Evolutionary conservation across 2,329 filamentous ascomycete genomes (phyloP), one percentile per base, ranked within the genome.

Genomic region (Cercospora nicotianae): DNA sequence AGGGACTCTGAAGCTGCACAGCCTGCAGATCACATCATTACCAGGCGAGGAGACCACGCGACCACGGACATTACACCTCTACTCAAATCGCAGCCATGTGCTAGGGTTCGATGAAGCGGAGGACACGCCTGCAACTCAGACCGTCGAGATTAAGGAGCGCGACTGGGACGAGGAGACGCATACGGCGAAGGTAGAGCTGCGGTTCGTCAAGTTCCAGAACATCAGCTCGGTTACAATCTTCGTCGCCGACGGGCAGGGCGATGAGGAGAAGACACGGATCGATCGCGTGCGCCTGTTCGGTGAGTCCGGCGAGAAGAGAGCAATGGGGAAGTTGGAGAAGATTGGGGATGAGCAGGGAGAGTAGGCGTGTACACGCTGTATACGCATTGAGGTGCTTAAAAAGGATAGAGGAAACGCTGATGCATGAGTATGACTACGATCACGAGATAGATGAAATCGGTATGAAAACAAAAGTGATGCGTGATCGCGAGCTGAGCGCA

Each of bases 121-220:
- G 68, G 92, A 94, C 75, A 90, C 91, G 63, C 86, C 90, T 60
- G 87, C 92, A 0, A 94, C 92, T 16, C 95, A 99, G 80, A 86
- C 85, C 63, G 88, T 97, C 68, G 90, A 90, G 75, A 85, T 99
- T 53, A 84, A 86, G 69, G 83, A 89, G 57, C 85, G 86, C 63
- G 92, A 97, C 76, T 99, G 95, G 94, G 82, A 85, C 69, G 74
- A 78, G 69, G 79, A 81, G 74, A 85, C 83, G 2, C 81, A 80
- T 18, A 85, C 83, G 0, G 83, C 83, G 18, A 84, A 83, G 75
- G 73, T 85, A 30, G 83, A 85, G 80, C 82, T 98, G 75, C 91
- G 94, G 13, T 97, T 94, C 77, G 95, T 99, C 81, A 97, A 97
- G 83, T 99, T 98, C 84, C 95, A 98, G 82, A 96, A 93, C 77